These are phyloP conservation scores for Fusarium albidum DNA, from an alignment of 2,329 filamentous ascomycete genomes.

Conservation along the genomic window DNA sequence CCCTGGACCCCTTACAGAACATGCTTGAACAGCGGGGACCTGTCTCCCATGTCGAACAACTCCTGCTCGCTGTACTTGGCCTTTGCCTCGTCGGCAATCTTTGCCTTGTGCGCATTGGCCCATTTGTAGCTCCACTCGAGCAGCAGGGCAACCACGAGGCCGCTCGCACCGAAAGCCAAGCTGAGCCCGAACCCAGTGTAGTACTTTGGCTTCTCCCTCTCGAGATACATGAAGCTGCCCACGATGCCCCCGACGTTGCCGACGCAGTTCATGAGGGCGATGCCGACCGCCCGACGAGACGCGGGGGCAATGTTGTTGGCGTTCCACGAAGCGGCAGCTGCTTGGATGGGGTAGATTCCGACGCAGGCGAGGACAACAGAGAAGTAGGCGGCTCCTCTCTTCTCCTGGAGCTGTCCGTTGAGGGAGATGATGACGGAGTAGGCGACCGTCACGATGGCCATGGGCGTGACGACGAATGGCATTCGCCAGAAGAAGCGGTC, in stretches of 20 bases:
- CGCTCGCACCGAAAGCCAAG: constrained; percentile 43
- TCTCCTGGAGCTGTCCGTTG: constrained; percentile 24
- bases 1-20: constrained; percentile 34
- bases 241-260: constrained; percentile 42
- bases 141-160: constrained; percentile 41
- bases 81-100: constrained; percentile 40
- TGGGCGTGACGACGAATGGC: constrained; percentile 35
- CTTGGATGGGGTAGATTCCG: constrained; percentile 36
- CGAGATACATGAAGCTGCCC: constrained; percentile 41
- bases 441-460: constrained; percentile 30
- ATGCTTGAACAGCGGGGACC: constrained; percentile 45
- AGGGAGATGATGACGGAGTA: constrained; percentile 35
- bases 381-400: constrained; percentile 34
- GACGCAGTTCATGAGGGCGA: constrained; percentile 42
- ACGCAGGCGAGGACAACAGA: constrained; percentile 30
- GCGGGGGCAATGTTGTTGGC: constrained; percentile 37
- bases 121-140: constrained; percentile 44
- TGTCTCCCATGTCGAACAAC: constrained; percentile 44
- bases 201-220: constrained; percentile 56
- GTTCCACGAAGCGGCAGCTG: constrained; percentile 36
- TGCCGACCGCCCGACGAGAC: constrained; percentile 44
- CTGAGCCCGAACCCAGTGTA: constrained; percentile 50
- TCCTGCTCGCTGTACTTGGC: constrained; percentile 43
- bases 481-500: constrained; percentile 62
- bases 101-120: constrained; percentile 40